Evolutionary conservation across 352 stramenopile genomes (phyloP).

Genomic region (Globisporangium takayamanum): DNA sequence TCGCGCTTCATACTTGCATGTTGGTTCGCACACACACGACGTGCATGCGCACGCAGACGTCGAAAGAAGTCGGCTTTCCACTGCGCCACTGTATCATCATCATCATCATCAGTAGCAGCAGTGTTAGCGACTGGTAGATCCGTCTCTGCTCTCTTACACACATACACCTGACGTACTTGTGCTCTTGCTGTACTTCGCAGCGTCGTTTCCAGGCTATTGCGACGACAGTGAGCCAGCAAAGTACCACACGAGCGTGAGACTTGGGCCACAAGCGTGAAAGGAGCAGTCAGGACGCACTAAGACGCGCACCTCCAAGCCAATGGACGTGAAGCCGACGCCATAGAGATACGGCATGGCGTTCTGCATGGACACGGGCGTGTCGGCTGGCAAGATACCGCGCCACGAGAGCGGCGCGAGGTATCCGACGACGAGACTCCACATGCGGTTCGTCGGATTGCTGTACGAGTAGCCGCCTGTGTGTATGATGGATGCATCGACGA

Average conservation of each 20-base stretch:
- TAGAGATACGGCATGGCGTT: conserved; percentile 59
- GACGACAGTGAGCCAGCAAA: not conserved
- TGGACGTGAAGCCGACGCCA: conserved; percentile 77
- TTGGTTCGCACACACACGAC: conserved; percentile 42
- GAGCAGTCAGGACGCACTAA: not conserved
- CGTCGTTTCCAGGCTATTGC: conserved; percentile 74
- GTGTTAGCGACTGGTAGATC: not conserved
- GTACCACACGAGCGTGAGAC: not conserved
- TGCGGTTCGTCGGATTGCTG: conserved; percentile 85
- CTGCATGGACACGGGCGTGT: conserved; percentile 54
- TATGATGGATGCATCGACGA: not conserved
- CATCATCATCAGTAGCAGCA: not conserved
- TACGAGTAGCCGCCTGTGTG: conserved; percentile 11
- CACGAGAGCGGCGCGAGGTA: conserved; percentile 45
- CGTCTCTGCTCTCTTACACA: not conserved
- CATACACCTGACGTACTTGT: conserved; percentile 37
- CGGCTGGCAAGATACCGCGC: conserved; percentile 51
- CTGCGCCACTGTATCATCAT: conserved; percentile 31
- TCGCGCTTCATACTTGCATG: conserved; percentile 17
- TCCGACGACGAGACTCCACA: conserved; percentile 84
- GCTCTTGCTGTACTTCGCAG: conserved; percentile 61
- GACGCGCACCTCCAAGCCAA: conserved; percentile 61
- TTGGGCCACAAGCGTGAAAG: not conserved
- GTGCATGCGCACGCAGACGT: conserved; percentile 45
- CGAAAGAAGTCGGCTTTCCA: conserved; percentile 61